phyloP scores from a whole-genome alignment of 257 asterid species.

The Apocynum venetum region DNA sequence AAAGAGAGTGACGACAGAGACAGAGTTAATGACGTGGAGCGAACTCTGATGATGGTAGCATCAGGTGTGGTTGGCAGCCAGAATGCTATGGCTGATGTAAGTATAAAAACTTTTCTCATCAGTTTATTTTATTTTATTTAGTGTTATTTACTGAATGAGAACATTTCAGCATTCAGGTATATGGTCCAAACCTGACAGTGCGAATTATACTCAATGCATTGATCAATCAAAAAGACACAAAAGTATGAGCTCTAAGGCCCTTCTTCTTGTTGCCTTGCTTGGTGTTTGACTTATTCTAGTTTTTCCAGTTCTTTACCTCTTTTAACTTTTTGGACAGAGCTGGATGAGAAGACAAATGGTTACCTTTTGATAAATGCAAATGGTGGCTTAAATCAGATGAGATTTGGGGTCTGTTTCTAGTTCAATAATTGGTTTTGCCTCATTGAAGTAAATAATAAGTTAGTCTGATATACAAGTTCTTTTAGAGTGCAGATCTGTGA shows the following conservation, averaged over 20 bases:
- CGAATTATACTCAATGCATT: constrained; percentile 74
- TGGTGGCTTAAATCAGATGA: constrained; percentile 99
- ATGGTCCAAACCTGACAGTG: constrained; percentile 85
- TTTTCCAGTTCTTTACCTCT: constrained; percentile 10
- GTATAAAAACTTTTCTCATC: constrained; percentile 20
- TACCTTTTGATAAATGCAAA: constrained; percentile 85
- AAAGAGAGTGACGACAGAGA: constrained; percentile 34
- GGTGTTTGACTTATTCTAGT: constrained; percentile 9
- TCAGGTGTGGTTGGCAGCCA: constrained; percentile 49
- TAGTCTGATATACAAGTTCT: constrained; percentile 54
- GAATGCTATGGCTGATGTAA: constrained; percentile 44
- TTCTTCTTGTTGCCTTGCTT: neutral
- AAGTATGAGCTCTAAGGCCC: constrained; percentile 42
- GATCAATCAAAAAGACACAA: constrained; percentile 65
- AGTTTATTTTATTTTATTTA: neutral
- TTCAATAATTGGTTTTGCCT: constrained; percentile 18
- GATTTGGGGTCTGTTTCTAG: constrained; percentile 98
- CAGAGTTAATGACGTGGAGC: constrained; percentile 42
- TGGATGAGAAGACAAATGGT: constrained; percentile 68
- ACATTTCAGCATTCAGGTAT: constrained; percentile 63
- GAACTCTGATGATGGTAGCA: constrained; percentile 44
- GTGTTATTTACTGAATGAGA: constrained; percentile 18
- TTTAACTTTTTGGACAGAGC: constrained; percentile 40
- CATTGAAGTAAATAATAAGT: constrained; percentile 19
- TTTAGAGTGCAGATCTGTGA: constrained; percentile 99